phyloP scores from a whole-genome alignment of 495 filamentous ascomycete genomes.

The Xylaria palmicola region DNA sequence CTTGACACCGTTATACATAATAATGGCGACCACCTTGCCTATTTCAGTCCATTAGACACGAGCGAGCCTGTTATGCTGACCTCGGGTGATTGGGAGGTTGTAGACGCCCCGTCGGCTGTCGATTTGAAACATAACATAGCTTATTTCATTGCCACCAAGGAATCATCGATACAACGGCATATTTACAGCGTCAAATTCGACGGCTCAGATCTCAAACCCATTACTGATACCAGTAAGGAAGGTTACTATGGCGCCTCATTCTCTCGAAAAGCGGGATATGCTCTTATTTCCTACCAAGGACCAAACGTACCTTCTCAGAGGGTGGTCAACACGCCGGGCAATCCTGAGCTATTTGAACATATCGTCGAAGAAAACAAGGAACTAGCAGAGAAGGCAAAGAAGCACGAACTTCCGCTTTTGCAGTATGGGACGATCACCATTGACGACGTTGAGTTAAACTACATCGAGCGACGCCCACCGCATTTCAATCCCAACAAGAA shows the following conservation, averaged over 20 bases:
- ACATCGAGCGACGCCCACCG: constrained; percentile 85
- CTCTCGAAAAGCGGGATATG: constrained; percentile 77
- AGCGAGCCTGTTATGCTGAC: constrained; percentile 80
- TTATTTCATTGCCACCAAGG: constrained; percentile 87
- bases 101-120: constrained; percentile 82
- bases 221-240: constrained; percentile 75
- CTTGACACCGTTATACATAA: constrained; percentile 88
- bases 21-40: constrained; percentile 86
- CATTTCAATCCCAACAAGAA: constrained; percentile 82
- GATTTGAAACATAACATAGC: constrained; percentile 80
- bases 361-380: constrained; percentile 74
- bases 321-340: constrained; percentile 78
- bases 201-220: constrained; percentile 67
- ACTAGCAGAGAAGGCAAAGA: constrained; percentile 64
- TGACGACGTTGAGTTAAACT: constrained; percentile 67
- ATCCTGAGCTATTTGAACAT: constrained; percentile 59
- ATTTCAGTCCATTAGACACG: constrained; percentile 90
- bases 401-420: constrained; percentile 80
- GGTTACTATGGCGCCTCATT: constrained; percentile 88
- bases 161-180: constrained; percentile 84
- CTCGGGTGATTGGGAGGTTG: constrained; percentile 89
- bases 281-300: constrained; percentile 76
- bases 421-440: constrained; percentile 83
- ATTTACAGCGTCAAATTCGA: constrained; percentile 80
- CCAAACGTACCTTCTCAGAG: constrained; percentile 91